Base-by-base conservation (phyloP, 495 filamentous ascomycete species). In the Penicillium riverlandense region DNA sequence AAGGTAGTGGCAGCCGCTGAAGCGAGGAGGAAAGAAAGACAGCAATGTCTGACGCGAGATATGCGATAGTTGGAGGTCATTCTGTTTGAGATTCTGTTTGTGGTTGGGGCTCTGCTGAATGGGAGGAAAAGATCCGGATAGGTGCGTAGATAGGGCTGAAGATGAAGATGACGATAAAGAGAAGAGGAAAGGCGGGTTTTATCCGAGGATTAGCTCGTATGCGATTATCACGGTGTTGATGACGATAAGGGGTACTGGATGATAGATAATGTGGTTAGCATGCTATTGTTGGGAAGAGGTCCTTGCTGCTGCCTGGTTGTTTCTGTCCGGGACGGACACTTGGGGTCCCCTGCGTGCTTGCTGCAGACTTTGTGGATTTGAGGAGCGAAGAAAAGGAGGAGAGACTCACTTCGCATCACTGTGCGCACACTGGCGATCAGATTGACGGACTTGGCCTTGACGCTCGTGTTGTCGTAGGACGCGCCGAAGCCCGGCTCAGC, bases 211-310 rank as follows among this genome's bases (percentile, higher is more conserved):
- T 5, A 95, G 71, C 65, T 92, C 86, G 64, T 94, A 96, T 42
- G 89, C 61, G 61, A 95, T 95, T 48, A 97, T 82, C 38, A 95
- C 58, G 1, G 85, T 87, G 59, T 98, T 98, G 54, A 95, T 84
- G 35, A 82, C 78, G 58, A 98, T 97, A 40, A 98, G 71, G 8
- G 91, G 94, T 83, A 96, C 91, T 96, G 55, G 22, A 22, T 4
- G 22, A 22, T 4, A 22, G 4, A 22, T 22, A 22, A 22, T 22
- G 22, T 22, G 22, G 22, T 22, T 22, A 22, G 22, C 22, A 22
- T 0, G 22, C 22, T 22, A 4, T 3, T 22, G 3, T 22, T 50
- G 7, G 9, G 11, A 36, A 10, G 16, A 11, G 22, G 15, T 43
- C n/a, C 44, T 33, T 22, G 44, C 57, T 54, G 48, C 54, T 32